Base-by-base conservation (phyloP, 2,329 filamentous ascomycete species). In the Lecanicillium sp. region DNA sequence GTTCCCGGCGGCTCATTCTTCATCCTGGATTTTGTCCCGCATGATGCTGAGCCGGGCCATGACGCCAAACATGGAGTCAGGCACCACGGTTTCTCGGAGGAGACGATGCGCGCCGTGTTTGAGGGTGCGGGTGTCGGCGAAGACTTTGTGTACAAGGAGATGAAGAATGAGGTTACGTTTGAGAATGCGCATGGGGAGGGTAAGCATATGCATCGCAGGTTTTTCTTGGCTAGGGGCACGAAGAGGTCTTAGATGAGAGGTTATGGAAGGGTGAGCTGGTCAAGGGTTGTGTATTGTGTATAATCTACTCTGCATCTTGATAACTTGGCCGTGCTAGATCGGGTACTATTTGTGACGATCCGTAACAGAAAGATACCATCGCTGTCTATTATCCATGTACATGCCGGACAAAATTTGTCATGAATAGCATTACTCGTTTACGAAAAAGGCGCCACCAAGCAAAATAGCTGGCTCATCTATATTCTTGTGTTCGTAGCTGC, bases 391-490 rank as follows among this genome's bases (percentile, higher is more conserved):
- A n/a, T n/a, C n/a, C n/a, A n/a, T n/a, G n/a, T n/a, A n/a, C n/a
- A n/a, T n/a, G n/a, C n/a, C n/a, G n/a, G n/a, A n/a, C n/a, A n/a
- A n/a, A n/a, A n/a, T n/a, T n/a, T n/a, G n/a, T n/a, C n/a, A n/a
- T n/a, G n/a, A n/a, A n/a, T n/a, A n/a, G n/a, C n/a, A n/a, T n/a
- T n/a, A 49, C 28, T 53, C 42, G 14, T 66, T 64, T 18, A 78
- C 72, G 3, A 67, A 61, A 53, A 88, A 87, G 1, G 79, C 77
- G 43, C 85, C 80, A 11, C 85, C 85, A 2, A 92, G 70, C 22
- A 90, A 64, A 37, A 94, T 81, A 0, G 85, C 86, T 3, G 85
- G 86, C 59, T 92, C 85, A 2, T 86, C 63, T 38, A 92, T 74
- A 48, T 60, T 85, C 50, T 84, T 71, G 59, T 92, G 85, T 51